phyloP scores from a whole-genome alignment of 179 eudicot species.

The Pouteria campechiana region DNA sequence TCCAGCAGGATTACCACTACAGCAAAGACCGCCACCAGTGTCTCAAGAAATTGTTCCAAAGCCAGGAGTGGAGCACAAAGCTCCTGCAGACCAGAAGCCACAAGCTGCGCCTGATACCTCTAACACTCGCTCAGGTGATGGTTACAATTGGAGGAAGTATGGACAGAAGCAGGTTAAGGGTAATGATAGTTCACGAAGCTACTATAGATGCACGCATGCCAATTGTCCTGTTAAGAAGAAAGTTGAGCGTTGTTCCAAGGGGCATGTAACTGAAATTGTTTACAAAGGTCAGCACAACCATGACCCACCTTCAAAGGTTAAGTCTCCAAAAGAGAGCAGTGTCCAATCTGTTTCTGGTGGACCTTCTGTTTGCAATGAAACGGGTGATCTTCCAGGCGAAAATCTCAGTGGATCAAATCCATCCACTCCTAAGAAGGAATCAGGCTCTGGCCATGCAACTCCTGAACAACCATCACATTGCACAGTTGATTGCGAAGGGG shows the following conservation, averaged over 20 bases:
- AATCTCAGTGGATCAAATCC: slow-evolving; percentile 11
- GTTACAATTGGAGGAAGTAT: slow-evolving; percentile 81
- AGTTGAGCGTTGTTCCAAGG: slow-evolving; percentile 41
- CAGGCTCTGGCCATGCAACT: slow-evolving; percentile 10
- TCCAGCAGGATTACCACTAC: slow-evolving; percentile 13
- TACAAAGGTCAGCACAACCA: slow-evolving; percentile 67
- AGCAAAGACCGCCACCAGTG: slow-evolving; percentile 8
- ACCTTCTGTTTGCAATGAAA: slow-evolving; percentile 4
- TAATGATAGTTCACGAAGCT: slow-evolving; percentile 86
- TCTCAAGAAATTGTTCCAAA: slow-evolving; percentile 3
- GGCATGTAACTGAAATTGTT: slow-evolving; percentile 27
- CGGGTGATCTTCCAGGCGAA: slow-evolving; percentile 8
- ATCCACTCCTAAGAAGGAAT: slow-evolving; percentile 19
- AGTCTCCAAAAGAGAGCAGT: slow-evolving; percentile 27
- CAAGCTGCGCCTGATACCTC: slow-evolving; percentile 12
- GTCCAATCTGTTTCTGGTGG: slow-evolving; percentile 11
- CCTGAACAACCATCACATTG: slow-evolving; percentile 14
- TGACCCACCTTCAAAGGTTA: slow-evolving; percentile 52
- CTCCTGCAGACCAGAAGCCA: slow-evolving; percentile 5
- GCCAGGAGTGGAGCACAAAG: slow-evolving; percentile 8
- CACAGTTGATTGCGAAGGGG: slow-evolving; percentile 21
- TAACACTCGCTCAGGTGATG: slow-evolving; percentile 42
- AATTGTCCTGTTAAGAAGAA: slow-evolving; percentile 67
- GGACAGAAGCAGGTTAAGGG: slow-evolving; percentile 94
- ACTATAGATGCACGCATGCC: slow-evolving; percentile 46